Conservation (phyloP, 1,139 yeast genomes). For the Blastobotrys persicus region DNA sequence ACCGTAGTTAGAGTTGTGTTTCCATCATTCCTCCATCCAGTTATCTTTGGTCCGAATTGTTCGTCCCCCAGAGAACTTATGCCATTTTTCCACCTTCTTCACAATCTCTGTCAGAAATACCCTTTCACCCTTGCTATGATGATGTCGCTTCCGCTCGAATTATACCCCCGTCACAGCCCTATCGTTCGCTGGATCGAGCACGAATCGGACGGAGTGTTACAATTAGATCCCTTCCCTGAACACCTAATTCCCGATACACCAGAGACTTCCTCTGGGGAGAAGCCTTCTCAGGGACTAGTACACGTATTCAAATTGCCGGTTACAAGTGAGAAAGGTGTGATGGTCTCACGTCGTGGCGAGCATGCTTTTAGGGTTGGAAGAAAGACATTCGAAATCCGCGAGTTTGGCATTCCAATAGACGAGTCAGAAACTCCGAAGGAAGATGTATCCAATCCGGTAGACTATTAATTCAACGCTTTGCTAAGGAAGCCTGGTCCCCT, state of each 20-base stretch:
- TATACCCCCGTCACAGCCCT: constrained; percentile 57
- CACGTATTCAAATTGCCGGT: constrained; percentile 72
- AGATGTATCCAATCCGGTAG: constrained; percentile 11
- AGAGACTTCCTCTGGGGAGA: constrained; percentile 43
- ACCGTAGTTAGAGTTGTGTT: constrained; percentile 62
- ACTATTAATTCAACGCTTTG: constrained; percentile 7
- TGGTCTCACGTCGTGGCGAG: constrained; percentile 74
- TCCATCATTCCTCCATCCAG: constrained; percentile 80
- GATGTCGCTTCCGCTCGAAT: constrained; percentile 61
- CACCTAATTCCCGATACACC: constrained; percentile 53
- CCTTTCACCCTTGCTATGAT: constrained; percentile 49
- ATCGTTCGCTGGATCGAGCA: constrained; percentile 55
- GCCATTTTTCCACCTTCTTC: constrained; percentile 62
- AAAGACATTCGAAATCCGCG: constrained; percentile 78
- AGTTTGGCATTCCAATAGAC: constrained; percentile 95
- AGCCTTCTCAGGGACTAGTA: constrained; percentile 66
- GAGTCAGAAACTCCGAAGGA: constrained; percentile 52
- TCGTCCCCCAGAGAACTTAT: constrained; percentile 51
- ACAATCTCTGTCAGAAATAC: constrained; percentile 52
- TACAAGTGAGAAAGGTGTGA: constrained; percentile 72
- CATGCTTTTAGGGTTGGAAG: constrained; percentile 84
- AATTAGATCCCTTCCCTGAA: constrained; percentile 80
- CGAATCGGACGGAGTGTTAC: constrained; percentile 66
- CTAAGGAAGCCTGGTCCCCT: no score
- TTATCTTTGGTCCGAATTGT: constrained; percentile 59